Conservation (phyloP, 2,329 filamentous ascomycete genomes). For the Cryphonectria carpinicola region DNA sequence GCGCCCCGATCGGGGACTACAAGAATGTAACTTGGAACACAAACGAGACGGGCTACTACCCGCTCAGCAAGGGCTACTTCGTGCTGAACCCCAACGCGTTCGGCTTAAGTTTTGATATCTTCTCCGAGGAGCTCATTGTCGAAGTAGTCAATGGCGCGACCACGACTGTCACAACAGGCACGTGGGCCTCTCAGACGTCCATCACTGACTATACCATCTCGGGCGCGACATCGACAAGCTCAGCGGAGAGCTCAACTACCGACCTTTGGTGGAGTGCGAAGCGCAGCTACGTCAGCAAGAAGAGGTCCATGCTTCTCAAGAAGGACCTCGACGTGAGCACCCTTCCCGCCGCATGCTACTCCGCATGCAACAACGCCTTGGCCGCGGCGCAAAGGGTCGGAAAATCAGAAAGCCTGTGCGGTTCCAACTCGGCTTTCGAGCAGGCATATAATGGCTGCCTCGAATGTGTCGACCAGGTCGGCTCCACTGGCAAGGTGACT, state of each 20-base stretch:
- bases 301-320: conserved; percentile 35
- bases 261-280: conserved; percentile 29
- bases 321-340: conserved; percentile 41
- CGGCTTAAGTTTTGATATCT: conserved; percentile 66
- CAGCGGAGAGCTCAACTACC: conserved; percentile 25
- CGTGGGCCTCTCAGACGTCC: conserved; percentile 57
- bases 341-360: conserved; percentile 55
- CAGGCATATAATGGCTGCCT: conserved; percentile 43
- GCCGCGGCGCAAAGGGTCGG: conserved; percentile 52
- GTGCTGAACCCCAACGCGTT: conserved; percentile 66
- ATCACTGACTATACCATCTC: conserved; percentile 45
- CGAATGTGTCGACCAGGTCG: conserved; percentile 44
- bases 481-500: conserved; percentile 34
- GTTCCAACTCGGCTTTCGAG: conserved; percentile 45
- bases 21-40: conserved; percentile 46
- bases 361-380: conserved; percentile 54
- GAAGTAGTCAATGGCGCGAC: conserved; percentile 42
- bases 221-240: conserved; percentile 20
- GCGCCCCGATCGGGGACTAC: conserved; percentile 46
- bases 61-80: conserved; percentile 61
- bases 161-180: conserved; percentile 56
- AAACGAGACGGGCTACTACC: conserved; percentile 55
- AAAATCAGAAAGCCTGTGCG: conserved; percentile 53
- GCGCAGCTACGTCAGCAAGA: conserved; percentile 22
- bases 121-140: conserved; percentile 48